These are phyloP conservation scores for Brassica incana DNA, from an alignment of 345 rosid species.

Conservation along the genomic window DNA sequence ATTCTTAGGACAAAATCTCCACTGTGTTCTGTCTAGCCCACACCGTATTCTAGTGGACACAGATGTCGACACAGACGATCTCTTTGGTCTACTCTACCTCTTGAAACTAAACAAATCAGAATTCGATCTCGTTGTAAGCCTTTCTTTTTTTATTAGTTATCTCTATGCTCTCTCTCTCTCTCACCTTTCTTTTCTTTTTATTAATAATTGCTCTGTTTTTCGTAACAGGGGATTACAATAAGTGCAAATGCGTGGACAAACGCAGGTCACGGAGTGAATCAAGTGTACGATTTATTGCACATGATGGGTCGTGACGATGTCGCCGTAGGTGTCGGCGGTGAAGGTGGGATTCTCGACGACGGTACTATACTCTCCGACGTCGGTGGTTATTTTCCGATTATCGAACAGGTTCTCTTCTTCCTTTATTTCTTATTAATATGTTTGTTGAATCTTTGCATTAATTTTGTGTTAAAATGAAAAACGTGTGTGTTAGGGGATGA, in stretches of 20 bases:
- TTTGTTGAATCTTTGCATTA: neutral
- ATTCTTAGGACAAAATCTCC: conserved; percentile 22
- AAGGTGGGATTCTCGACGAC: conserved; percentile 70
- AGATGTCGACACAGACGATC: conserved; percentile 86
- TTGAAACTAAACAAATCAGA: conserved; percentile 81
- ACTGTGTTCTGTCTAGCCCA: conserved; percentile 33
- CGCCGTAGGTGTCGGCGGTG: conserved; percentile 86
- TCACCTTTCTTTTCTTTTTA: neutral
- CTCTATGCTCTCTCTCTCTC: neutral
- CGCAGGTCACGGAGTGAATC: conserved; percentile 92
- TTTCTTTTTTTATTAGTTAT: neutral
- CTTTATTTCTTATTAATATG: neutral
- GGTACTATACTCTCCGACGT: conserved; percentile 72
- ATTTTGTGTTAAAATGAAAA: neutral
- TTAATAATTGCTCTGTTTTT: conserved; percentile 10
- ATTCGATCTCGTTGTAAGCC: conserved; percentile 68
- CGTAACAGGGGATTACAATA: conserved; percentile 69
- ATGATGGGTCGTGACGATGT: conserved; percentile 92
- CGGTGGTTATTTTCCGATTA: conserved; percentile 89
- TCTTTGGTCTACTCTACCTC: conserved; percentile 78
- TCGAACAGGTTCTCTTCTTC: conserved; percentile 65
- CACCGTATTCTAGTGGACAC: conserved; percentile 76
- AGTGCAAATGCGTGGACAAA: conserved; percentile 77
- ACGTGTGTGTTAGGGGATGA: conserved; percentile 49
- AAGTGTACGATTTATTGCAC: conserved; percentile 80